Percentiles rank a stretch among this genome's conserved stretches.
Evolutionary conservation across 140 eudicot species (phyloP).

Genomic region (Flaveria floridana): DNA sequence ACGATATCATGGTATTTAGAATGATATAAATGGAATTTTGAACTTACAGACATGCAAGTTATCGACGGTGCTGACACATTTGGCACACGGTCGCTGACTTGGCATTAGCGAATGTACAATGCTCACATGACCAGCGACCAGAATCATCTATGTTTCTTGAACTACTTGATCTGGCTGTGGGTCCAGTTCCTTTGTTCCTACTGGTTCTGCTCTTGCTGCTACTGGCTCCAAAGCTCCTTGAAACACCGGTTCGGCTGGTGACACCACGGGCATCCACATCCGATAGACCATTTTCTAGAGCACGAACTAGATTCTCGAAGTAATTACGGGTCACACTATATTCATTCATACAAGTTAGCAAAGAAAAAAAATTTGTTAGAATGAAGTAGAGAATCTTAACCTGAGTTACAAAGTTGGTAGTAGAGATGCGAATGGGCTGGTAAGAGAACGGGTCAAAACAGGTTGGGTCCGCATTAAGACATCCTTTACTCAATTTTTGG

Average conservation of each 20-base stretch:
- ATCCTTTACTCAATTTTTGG: neutral
- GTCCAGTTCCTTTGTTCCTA: constrained; percentile 54
- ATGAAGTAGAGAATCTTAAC: neutral
- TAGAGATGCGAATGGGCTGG: neutral
- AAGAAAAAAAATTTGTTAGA: neutral
- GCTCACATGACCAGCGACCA: constrained; percentile 84
- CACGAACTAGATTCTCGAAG: constrained; percentile 89
- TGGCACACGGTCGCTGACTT: constrained; percentile 63
- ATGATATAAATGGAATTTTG: neutral
- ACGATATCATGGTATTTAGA: neutral
- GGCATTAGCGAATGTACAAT: constrained; percentile 81
- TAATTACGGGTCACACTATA: constrained; percentile 60
- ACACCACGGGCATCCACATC: constrained; percentile 79
- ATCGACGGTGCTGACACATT: constrained; percentile 83
- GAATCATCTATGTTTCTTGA: constrained; percentile 70
- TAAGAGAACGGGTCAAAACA: neutral
- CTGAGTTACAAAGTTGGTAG: neutral
- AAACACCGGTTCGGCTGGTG: constrained; percentile 55
- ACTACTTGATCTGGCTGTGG: constrained; percentile 63
- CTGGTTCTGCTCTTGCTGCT: constrained; percentile 64
- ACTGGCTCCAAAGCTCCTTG: constrained; percentile 57
- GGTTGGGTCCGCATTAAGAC: neutral
- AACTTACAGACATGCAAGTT: constrained; percentile 51
- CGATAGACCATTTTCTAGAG: constrained; percentile 86
- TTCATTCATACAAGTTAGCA: constrained; percentile 14